Percentiles rank a stretch among this genome's conserved stretches.
phyloP scores from a whole-genome alignment of 139 green algal species.

The Mesostigma viride region DNA sequence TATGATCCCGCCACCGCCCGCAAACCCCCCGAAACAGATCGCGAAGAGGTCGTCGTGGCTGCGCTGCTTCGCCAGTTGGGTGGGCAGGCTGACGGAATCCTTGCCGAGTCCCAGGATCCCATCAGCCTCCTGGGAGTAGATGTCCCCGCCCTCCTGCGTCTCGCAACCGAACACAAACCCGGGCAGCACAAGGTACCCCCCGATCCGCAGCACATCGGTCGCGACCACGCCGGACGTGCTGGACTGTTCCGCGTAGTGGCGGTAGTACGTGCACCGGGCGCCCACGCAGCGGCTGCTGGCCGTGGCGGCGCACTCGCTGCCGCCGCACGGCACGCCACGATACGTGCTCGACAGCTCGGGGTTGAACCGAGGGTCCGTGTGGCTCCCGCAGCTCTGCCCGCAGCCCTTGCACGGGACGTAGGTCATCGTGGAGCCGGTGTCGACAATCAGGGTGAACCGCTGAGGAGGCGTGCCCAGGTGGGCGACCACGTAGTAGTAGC shows the following conservation, averaged over 20 bases:
- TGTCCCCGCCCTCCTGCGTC: slow-evolving; percentile 73
- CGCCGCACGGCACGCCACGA: slow-evolving; percentile 43
- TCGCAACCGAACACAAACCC: slow-evolving; percentile 65
- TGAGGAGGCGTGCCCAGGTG: slow-evolving; percentile 62
- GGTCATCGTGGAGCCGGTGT: slow-evolving; percentile 83
- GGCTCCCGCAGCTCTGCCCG: slow-evolving; percentile 23
- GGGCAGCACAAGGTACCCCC: neutral
- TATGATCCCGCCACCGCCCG: slow-evolving; percentile 50
- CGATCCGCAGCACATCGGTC: slow-evolving; percentile 26
- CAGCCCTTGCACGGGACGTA: slow-evolving; percentile 79
- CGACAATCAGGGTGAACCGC: slow-evolving; percentile 77
- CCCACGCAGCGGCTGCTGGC: neutral
- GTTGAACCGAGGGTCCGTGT: slow-evolving; percentile 50
- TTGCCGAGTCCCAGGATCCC: slow-evolving; percentile 68
- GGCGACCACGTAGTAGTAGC: slow-evolving; percentile 77
- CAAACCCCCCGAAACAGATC: slow-evolving; percentile 77
- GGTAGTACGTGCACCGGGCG: slow-evolving; percentile 56
- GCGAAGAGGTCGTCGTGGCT: slow-evolving; percentile 67
- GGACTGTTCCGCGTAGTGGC: slow-evolving; percentile 59
- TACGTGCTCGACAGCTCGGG: slow-evolving; percentile 40
- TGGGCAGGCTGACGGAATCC: slow-evolving; percentile 10
- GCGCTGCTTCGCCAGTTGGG: slow-evolving; percentile 54
- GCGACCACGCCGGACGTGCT: slow-evolving; percentile 26
- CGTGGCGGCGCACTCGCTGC: slow-evolving; percentile 37
- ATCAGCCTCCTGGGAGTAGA: slow-evolving; percentile 78